Evolutionary conservation across 768 basidiomycete genomes (phyloP).

Genomic region (Trametes cingulata): DNA sequence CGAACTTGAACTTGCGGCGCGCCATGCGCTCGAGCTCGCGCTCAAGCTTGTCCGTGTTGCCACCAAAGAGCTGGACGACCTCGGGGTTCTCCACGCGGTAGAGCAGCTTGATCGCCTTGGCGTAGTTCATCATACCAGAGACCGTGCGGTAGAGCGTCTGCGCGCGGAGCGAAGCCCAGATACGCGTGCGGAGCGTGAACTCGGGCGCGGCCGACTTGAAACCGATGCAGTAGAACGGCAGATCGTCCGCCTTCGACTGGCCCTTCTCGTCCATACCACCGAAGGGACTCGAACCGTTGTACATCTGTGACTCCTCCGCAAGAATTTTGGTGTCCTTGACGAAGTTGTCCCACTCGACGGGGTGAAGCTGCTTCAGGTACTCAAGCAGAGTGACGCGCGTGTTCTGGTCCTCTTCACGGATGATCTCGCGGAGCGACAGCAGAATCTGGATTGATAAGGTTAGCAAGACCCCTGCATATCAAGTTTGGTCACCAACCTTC

Average conservation of each 20-base stretch:
- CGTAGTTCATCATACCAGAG: conserved; percentile 99
- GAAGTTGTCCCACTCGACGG: conserved; percentile 99
- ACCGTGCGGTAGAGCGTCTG: conserved; percentile 99
- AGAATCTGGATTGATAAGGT: conserved; percentile 59
- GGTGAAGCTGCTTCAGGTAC: conserved; percentile 97
- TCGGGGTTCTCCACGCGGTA: conserved; percentile 99
- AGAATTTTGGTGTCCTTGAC: conserved; percentile 99
- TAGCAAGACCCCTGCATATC: not conserved
- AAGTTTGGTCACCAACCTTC: conserved; percentile 55
- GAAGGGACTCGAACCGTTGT: conserved; percentile 74
- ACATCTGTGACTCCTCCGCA: conserved; percentile 91
- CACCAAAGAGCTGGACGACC: conserved; percentile 95
- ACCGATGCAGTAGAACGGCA: conserved; percentile 97
- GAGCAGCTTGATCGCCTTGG: conserved; percentile 98
- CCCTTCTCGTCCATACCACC: conserved; percentile 76
- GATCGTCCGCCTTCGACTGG: conserved; percentile 81
- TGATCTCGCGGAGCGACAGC: conserved; percentile 95
- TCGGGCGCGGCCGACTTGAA: conserved; percentile 99
- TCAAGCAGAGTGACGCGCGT: conserved; percentile 96
- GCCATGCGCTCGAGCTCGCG: conserved; percentile 97
- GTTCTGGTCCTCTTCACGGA: conserved; percentile 96
- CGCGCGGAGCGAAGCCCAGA: conserved; percentile 98
- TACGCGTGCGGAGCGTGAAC: conserved; percentile 96
- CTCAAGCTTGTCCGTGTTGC: conserved; percentile 96
- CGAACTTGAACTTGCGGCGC: conserved; percentile 97